Evolutionary conservation across 805 yeast genomes (phyloP), one percentile per base, ranked within the genome.

Genomic region (Tetrapisispora iriomotensis): DNA sequence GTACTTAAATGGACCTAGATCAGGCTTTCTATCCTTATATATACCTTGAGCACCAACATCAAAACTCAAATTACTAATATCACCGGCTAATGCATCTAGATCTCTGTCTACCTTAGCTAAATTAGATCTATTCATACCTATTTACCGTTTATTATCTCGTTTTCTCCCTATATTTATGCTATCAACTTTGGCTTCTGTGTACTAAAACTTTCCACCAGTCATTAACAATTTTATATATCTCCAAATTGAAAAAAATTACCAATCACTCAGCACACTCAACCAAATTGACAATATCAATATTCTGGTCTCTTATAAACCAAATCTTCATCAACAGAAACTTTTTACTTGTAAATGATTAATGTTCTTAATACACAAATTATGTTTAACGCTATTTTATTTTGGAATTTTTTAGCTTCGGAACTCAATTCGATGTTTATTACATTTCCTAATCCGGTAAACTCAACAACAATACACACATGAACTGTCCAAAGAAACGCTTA

Each of bases 41-140:
- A 30, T 39, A n/a, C 38, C 20, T 9, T 10, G 22, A 15, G 15
- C 31, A 9, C 26, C 31, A 3, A 19, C 37, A 27, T 34, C 37
- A 36, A 61, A 61, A 35, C 58, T 56, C 22, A 61, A 35, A 29
- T 56, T 56, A 32, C 56, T 55, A 38, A 61, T 61, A 45, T 60
- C 58, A 6, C 63, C 64, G 12, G 64, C 56, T 23, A 61, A 41
- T 9, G 53, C 54, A 20, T 58, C 65, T 17, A 61, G 48, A 19
- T 59, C 60, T 22, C 49, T 56, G 26, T 49, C 58, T 17, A 53
- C 44, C 39, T 51, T 51, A 8, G 53, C 42, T 40, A 48, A 7
- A 15, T 7, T 15, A 53, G 7, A 7, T 25, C 25, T 29, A 18
- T 24, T 15, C 6, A 20, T 27, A 23, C 37, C 15, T 18, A 14